Conservation (phyloP, 2,329 filamentous ascomycete species). For the Fonsecaea multimorphosa region DNA sequence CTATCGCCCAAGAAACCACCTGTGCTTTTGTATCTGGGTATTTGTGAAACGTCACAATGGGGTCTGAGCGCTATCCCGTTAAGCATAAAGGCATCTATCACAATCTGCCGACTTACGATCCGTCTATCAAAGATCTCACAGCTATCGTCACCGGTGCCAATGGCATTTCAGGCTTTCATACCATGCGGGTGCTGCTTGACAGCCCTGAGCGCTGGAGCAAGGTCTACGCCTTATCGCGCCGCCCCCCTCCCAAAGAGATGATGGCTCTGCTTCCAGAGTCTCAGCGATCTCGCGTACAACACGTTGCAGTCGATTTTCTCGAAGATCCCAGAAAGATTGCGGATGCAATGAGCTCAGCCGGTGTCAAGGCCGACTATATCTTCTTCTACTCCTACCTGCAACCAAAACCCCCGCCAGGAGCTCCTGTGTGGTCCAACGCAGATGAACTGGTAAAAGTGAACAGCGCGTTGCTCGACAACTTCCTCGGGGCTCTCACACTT, state of each 20-base stretch:
- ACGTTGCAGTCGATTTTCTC: conserved; percentile 50
- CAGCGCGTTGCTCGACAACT: conserved; percentile 54
- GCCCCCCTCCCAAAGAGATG: conserved; percentile 48
- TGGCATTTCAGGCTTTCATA: conserved; percentile 61
- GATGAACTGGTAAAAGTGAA: conserved; percentile 59
- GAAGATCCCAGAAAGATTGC: conserved; percentile 43
- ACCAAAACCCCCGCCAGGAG: conserved; percentile 53
- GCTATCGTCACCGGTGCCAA: conserved; percentile 62
- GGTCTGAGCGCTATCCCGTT: conserved; percentile 38
- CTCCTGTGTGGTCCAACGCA: conserved; percentile 56
- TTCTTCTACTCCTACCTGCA: conserved; percentile 65
- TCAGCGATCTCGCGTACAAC: conserved; percentile 49
- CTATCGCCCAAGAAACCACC: neutral
- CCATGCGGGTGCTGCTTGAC: conserved; percentile 56
- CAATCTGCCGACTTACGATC: conserved; percentile 56
- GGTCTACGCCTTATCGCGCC: conserved; percentile 57
- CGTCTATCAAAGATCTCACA: conserved; percentile 52
- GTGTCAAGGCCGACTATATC: conserved; percentile 49
- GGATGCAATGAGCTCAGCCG: conserved; percentile 32
- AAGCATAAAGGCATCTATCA: conserved; percentile 54
- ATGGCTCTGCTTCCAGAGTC: conserved; percentile 45
- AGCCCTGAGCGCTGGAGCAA: conserved; percentile 57
- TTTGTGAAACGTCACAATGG: conserved; percentile 33
- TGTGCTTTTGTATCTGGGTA: neutral
- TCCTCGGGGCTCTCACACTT: conserved; percentile 53